phyloP scores from a whole-genome alignment of 208 protist species.

The Acanthamoeba polyphaga region DNA sequence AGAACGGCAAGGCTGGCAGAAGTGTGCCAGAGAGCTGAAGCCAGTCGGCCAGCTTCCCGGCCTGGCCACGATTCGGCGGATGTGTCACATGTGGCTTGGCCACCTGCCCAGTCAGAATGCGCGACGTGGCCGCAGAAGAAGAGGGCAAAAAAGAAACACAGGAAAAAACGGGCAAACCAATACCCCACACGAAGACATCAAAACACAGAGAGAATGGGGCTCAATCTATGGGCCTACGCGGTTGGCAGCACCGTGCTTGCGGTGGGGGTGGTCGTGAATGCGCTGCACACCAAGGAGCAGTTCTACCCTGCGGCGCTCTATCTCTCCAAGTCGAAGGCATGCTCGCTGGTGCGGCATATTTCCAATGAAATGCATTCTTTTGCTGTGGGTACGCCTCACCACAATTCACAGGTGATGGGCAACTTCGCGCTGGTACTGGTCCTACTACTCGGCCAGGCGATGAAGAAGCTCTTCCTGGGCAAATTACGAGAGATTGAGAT shows the following conservation, averaged over 20 bases:
- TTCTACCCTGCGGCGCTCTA: neutral
- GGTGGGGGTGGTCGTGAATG: neutral
- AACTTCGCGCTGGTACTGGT: conserved; percentile 4
- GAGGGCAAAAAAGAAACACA: neutral
- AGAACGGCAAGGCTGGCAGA: no score
- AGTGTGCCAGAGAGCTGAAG: no score
- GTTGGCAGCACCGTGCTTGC: neutral
- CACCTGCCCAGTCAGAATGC: no score
- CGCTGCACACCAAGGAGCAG: conserved; percentile 1
- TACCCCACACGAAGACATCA: neutral
- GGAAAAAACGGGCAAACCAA: neutral
- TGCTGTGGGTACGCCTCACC: no score
- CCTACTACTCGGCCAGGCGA: neutral
- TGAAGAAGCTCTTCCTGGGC: conserved; percentile 52
- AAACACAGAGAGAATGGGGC: neutral
- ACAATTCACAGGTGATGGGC: neutral
- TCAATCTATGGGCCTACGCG: conserved; percentile 7
- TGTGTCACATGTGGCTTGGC: no score
- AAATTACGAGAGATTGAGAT: conserved; percentile 31
- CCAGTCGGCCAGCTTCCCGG: no score
- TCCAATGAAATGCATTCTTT: neutral
- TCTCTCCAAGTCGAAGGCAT: conserved; percentile 6
- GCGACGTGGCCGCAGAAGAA: no score
- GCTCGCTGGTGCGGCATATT: neutral
- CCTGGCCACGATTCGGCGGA: no score